A percentile compares a stretch with the other conserved stretches of the same genome.
Conservation (phyloP, 257 asterid genomes). For the Ilex aquifolium region DNA sequence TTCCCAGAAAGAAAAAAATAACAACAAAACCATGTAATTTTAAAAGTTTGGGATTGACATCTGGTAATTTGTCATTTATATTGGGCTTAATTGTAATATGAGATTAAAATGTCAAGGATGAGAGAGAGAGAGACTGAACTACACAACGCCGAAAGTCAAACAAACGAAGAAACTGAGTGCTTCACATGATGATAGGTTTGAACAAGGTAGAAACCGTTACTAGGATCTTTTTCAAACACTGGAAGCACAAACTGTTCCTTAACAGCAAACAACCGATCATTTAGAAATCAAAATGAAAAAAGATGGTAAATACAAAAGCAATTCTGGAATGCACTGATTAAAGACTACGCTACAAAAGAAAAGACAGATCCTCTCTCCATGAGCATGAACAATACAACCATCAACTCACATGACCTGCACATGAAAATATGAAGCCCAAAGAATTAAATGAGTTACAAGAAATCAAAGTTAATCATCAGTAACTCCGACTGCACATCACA, state of each 20-base stretch:
- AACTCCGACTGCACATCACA: too few species aligned
- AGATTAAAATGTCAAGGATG: too few species aligned
- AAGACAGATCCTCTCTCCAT: conserved; percentile 26
- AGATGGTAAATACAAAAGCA: background rate
- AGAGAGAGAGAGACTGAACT: background rate
- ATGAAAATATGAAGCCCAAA: conserved; percentile 5
- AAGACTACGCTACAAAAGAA: background rate
- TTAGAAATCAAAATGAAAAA: background rate
- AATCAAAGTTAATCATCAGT: background rate
- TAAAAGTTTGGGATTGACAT: too few species aligned
- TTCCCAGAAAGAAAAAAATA: too few species aligned
- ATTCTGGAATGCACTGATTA: too few species aligned
- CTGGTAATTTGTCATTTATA: too few species aligned
- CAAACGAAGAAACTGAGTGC: background rate
- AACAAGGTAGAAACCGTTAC: too few species aligned
- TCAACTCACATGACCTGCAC: conserved; percentile 35
- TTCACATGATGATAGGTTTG: too few species aligned
- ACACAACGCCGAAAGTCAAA: conserved; percentile 22
- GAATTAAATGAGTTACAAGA: conserved; percentile 3
- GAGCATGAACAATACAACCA: conserved; percentile 22
- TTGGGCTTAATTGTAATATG: too few species aligned
- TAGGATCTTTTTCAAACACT: too few species aligned
- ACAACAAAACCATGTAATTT: too few species aligned
- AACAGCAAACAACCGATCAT: background rate
- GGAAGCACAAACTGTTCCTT: too few species aligned